Percentiles rank a stretch among this genome's conserved stretches.
These are phyloP conservation scores for Fallopia convolvulus DNA, from an alignment of 148 eudicot genomes.

Conservation along the genomic window DNA sequence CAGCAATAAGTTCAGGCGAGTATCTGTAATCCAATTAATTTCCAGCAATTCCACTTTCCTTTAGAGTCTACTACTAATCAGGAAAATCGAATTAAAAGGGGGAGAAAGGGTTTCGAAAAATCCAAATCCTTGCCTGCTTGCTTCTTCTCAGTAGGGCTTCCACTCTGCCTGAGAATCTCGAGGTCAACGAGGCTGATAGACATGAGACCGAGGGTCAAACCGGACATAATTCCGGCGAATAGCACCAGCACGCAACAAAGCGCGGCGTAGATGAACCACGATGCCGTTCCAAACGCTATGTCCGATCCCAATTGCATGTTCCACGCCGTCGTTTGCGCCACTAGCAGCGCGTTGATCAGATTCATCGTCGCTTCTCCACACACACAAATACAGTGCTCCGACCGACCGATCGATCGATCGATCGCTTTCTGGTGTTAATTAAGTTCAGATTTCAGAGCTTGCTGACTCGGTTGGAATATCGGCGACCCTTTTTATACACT, in stretches of 20 bases:
- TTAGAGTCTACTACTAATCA: background rate
- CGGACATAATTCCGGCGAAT: constrained; percentile 91
- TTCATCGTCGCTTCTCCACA: constrained; percentile 32
- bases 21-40: background rate
- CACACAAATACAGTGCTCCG: background rate
- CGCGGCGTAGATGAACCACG: constrained; percentile 60
- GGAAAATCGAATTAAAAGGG: background rate
- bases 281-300: constrained; percentile 52
- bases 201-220: constrained; percentile 85
- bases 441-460: background rate
- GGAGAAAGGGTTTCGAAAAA: background rate
- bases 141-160: constrained; percentile 51
- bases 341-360: constrained; percentile 31
- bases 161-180: constrained; percentile 86
- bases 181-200: constrained; percentile 83
- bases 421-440: background rate
- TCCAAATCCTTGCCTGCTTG: constrained; percentile 21
- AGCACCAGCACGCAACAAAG: constrained; percentile 48
- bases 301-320: constrained; percentile 17
- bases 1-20: background rate
- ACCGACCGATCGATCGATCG: background rate
- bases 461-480: background rate
- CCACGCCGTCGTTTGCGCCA: constrained; percentile 21
- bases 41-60: background rate
- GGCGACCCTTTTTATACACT: background rate